Evolutionary conservation across 108 stramenopile genomes (phyloP).

Genomic region (Cyclotella sp.): DNA sequence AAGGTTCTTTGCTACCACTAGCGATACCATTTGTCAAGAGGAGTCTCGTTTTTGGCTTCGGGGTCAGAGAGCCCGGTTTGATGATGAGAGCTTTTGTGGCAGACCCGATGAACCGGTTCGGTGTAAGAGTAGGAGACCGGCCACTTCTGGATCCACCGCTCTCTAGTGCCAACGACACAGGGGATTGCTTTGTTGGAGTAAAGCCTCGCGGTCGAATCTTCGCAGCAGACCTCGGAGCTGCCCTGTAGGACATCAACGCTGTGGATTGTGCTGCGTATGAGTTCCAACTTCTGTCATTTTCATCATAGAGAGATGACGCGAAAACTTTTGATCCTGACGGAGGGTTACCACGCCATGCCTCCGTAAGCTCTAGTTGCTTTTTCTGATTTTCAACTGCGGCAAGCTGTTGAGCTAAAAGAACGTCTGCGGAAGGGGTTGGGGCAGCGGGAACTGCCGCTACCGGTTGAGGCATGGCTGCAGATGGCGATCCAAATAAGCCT

Average conservation of each 20-base stretch:
- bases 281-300: slow-evolving; percentile 35
- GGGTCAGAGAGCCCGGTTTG: slow-evolving; percentile 60
- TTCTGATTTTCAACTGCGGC: slow-evolving; percentile 78
- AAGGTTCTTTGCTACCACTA: slow-evolving; percentile 26
- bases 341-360: slow-evolving; percentile 73
- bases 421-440: slow-evolving; percentile 71
- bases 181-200: slow-evolving; percentile 56
- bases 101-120: slow-evolving; percentile 62
- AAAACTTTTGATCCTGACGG: slow-evolving; percentile 47
- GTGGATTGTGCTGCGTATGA: slow-evolving; percentile 44
- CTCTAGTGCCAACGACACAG: slow-evolving; percentile 39
- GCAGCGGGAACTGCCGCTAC: slow-evolving; percentile 46
- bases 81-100: slow-evolving; percentile 66
- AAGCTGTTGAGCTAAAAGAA: slow-evolving; percentile 73
- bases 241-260: slow-evolving; percentile 40
- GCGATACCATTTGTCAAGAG: slow-evolving; percentile 47
- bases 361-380: slow-evolving; percentile 74
- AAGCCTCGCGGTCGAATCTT: slow-evolving; percentile 86
- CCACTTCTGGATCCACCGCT: slow-evolving; percentile 30
- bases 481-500: slow-evolving; percentile 59
- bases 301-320: slow-evolving; percentile 49
- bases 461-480: slow-evolving; percentile 38
- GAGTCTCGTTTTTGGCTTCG: slow-evolving; percentile 64
- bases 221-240: slow-evolving; percentile 67
- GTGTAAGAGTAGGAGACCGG: slow-evolving; percentile 57